A percentile compares a stretch with the other conserved stretches of the same genome.
These are phyloP conservation scores for Dunaliella primolecta DNA, from an alignment of 139 green algal genomes.

Conservation along the genomic window DNA sequence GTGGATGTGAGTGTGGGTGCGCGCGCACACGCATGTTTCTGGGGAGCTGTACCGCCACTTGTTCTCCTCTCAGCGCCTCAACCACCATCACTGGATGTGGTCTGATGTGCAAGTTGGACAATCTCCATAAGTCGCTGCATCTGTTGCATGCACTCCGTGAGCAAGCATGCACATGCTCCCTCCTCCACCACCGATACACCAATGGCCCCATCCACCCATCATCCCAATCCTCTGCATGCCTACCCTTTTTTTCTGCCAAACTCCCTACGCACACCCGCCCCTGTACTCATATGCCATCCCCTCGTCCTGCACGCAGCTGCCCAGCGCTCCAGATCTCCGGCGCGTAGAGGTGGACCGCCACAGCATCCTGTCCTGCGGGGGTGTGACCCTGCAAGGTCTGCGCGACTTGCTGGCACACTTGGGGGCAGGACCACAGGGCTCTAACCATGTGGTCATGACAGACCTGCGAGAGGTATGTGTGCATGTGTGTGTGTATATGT, in stretches of 20 bases:
- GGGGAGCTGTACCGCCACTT: no score
- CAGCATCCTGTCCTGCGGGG: conserved; percentile 5
- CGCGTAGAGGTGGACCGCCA: not conserved
- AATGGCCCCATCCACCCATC: not conserved
- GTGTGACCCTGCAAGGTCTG: conserved; percentile 40
- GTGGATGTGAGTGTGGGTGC: no score
- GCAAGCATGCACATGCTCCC: no score
- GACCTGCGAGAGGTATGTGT: conserved; percentile 72
- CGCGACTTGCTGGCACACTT: conserved; percentile 57
- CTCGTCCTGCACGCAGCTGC: not conserved
- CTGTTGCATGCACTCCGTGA: no score
- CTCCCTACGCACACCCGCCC: no score
- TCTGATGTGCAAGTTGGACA: no score
- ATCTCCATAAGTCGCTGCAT: no score
- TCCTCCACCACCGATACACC: no score
- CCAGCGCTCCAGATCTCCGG: not conserved
- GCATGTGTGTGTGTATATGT: not conserved
- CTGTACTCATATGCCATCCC: no score
- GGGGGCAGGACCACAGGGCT: conserved; percentile 42
- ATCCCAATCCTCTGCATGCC: not conserved
- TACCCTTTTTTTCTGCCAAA: not conserved
- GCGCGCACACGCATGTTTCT: no score
- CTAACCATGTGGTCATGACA: conserved; percentile 63
- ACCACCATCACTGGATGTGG: no score
- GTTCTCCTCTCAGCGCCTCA: no score